A percentile compares a stretch with the other conserved stretches of the same genome.
phyloP scores from a whole-genome alignment of 192 early-diverging fungal species.

The Anaeromyces robustus region DNA sequence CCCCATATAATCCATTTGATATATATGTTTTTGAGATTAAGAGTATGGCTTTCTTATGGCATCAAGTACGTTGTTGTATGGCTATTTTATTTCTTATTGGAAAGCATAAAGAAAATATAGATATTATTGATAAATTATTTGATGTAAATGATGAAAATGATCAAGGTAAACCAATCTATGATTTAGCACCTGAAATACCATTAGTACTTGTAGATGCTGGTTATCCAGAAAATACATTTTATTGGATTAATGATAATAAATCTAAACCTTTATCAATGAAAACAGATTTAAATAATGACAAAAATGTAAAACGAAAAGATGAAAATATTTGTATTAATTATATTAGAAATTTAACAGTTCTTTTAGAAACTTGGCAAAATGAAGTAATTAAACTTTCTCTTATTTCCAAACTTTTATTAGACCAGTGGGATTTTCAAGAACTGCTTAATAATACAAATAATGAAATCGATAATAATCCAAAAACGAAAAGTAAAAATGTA shows the following conservation, averaged over 20 bases:
- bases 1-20: background rate
- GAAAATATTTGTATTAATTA: too few species aligned
- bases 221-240: background rate
- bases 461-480: background rate
- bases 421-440: background rate
- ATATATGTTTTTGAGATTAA: constrained; percentile 3
- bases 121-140: constrained; percentile 13
- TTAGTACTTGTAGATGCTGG: constrained; percentile 64
- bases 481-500: too few species aligned
- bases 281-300: too few species aligned
- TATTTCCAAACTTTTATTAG: background rate
- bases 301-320: too few species aligned
- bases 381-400: background rate
- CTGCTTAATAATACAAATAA: background rate
- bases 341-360: background rate
- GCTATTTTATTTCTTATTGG: constrained; percentile 74
- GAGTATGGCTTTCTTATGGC: constrained; percentile 92
- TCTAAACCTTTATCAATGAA: too few species aligned
- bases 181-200: constrained; percentile 80
- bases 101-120: constrained; percentile 57
- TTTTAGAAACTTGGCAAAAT: background rate
- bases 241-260: background rate
- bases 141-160: constrained; percentile 48
- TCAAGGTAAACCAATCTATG: constrained; percentile 57
- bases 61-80: constrained; percentile 97